Evolutionary conservation across 1,284 basidiomycete genomes (phyloP).

Genomic region (Singerocomus inundabilis): DNA sequence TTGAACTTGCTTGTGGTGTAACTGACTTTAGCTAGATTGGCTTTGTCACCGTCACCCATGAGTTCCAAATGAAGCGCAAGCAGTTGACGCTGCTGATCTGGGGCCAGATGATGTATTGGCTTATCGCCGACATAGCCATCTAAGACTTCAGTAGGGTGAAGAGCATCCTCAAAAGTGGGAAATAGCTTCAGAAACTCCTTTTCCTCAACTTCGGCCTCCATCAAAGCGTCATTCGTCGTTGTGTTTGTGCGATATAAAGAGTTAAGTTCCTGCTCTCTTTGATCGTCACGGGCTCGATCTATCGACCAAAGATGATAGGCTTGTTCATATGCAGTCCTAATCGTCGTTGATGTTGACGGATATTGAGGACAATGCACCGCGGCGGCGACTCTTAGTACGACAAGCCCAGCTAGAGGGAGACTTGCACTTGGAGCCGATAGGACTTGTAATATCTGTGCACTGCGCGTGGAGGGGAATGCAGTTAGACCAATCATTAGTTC

Average conservation of each 20-base stretch:
- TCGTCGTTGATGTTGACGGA: slow-evolving; percentile 26
- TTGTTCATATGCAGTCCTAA: slow-evolving; percentile 68
- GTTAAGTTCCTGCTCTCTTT: slow-evolving; percentile 62
- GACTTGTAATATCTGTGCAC: slow-evolving; percentile 39
- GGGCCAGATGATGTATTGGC: slow-evolving; percentile 18
- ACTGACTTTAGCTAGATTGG: not conserved
- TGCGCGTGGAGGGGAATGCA: slow-evolving; percentile 53
- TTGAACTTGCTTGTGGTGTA: slow-evolving; percentile 15
- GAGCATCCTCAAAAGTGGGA: slow-evolving; percentile 75
- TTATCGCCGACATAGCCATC: slow-evolving; percentile 10
- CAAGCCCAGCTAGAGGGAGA: slow-evolving; percentile 32
- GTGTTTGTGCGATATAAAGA: slow-evolving; percentile 80
- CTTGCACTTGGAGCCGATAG: not conserved
- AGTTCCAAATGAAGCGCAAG: slow-evolving; percentile 29
- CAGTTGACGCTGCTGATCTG: slow-evolving; percentile 24
- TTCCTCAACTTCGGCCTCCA: slow-evolving; percentile 78
- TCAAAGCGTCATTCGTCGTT: slow-evolving; percentile 55
- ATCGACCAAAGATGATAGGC: slow-evolving; percentile 80
- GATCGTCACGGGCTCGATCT: slow-evolving; percentile 70
- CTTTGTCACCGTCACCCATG: slow-evolving; percentile 4
- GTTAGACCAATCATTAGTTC: slow-evolving; percentile 39
- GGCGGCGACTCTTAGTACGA: slow-evolving; percentile 55
- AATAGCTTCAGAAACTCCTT: slow-evolving; percentile 82
- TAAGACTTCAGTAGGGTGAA: slow-evolving; percentile 35
- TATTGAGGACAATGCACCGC: slow-evolving; percentile 34